phyloP scores from a whole-genome alignment of 306 rosid genomes.

The Dryas octopetala region DNA sequence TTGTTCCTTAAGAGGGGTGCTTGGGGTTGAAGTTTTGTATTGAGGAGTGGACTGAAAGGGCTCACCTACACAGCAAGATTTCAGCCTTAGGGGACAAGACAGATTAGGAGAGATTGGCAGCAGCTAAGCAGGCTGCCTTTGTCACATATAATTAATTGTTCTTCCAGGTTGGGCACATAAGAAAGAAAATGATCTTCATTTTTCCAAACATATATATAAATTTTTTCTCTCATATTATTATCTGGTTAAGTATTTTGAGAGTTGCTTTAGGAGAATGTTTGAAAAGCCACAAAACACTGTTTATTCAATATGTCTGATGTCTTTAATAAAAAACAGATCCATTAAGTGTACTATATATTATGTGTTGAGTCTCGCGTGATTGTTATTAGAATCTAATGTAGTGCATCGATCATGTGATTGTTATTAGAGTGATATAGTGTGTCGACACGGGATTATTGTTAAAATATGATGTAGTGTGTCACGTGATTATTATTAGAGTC shows the following conservation, averaged over 20 bases:
- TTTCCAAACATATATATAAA: too few species aligned
- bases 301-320: too few species aligned
- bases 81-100: constrained; percentile 60
- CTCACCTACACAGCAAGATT: constrained; percentile 46
- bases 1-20: constrained; percentile 54
- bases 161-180: constrained; percentile 11
- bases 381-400: too few species aligned
- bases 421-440: background rate
- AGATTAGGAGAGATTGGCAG: constrained; percentile 62
- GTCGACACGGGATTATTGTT: background rate
- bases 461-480: background rate
- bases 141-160: constrained; percentile 46
- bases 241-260: background rate
- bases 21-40: constrained; percentile 56
- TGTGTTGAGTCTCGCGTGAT: too few species aligned
- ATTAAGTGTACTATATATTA: too few species aligned
- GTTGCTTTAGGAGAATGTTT: background rate
- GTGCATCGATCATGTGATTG: too few species aligned
- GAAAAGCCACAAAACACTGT: background rate
- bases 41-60: constrained; percentile 62
- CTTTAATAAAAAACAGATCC: too few species aligned
- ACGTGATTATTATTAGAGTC: background rate
- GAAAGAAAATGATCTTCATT: background rate
- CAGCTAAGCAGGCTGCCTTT: constrained; percentile 40
- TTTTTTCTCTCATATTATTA: background rate